phyloP scores from a whole-genome alignment of 192 early-diverging fungal genomes.

The Coemansia sp. region DNA sequence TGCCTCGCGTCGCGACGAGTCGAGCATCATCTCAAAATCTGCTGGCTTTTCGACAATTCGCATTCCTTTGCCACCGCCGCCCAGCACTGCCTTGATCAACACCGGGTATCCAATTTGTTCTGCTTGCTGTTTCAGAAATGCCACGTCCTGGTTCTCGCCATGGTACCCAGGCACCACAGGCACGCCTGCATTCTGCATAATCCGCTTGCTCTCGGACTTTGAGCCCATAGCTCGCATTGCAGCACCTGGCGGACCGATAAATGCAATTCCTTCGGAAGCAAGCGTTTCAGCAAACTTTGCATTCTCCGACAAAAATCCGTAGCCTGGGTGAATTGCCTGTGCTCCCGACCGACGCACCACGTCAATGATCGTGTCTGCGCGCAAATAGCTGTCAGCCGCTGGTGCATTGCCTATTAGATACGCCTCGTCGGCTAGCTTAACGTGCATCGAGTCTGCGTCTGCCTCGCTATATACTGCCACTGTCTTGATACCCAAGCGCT shows the following conservation, averaged over 20 bases:
- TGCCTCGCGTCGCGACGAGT: slow-evolving; percentile 81
- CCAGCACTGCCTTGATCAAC: slow-evolving; percentile 95
- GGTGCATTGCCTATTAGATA: slow-evolving; percentile 85
- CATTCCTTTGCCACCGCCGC: slow-evolving; percentile 98
- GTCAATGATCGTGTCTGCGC: slow-evolving; percentile 77
- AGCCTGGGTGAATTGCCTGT: slow-evolving; percentile 95
- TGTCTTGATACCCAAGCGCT: slow-evolving; percentile 89
- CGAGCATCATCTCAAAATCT: slow-evolving; percentile 86
- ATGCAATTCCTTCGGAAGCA: slow-evolving; percentile 63
- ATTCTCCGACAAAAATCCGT: slow-evolving; percentile 96
- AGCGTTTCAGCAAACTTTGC: slow-evolving; percentile 81
- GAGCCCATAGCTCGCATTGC: slow-evolving; percentile 92
- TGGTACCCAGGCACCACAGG: slow-evolving; percentile 95
- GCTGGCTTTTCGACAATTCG: slow-evolving; percentile 75
- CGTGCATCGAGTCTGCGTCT: slow-evolving; percentile 82
- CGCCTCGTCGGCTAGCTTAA: slow-evolving; percentile 91
- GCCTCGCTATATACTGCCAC: slow-evolving; percentile 93
- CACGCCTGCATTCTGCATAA: slow-evolving; percentile 86
- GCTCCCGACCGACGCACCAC: slow-evolving; percentile 72
- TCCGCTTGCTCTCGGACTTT: slow-evolving; percentile 91
- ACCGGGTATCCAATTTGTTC: slow-evolving; percentile 90
- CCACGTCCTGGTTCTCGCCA: slow-evolving; percentile 78
- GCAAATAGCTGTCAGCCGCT: slow-evolving; percentile 79
- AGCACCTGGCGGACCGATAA: slow-evolving; percentile 87
- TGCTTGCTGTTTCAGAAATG: slow-evolving; percentile 71